Evolutionary conservation across 352 stramenopile species (phyloP).

Genomic region (Phytopythium helicoides): DNA sequence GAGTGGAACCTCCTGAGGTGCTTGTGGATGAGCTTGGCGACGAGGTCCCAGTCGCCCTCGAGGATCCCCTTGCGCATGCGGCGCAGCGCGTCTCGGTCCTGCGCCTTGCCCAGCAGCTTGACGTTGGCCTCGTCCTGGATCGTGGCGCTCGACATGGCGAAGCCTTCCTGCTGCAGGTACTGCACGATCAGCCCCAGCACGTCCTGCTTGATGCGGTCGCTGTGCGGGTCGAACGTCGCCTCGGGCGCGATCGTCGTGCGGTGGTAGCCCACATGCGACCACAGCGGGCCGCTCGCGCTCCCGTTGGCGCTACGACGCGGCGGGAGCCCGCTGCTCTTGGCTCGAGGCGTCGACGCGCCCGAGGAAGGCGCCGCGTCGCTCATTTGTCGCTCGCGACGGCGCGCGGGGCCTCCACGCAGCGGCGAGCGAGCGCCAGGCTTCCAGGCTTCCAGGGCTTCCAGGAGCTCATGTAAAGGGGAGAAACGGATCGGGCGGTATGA

Average conservation of each 20-base stretch:
- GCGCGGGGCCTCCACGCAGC: too few species aligned
- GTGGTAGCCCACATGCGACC: constrained; percentile 81
- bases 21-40: constrained; percentile 81
- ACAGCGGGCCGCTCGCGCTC: constrained; percentile 19
- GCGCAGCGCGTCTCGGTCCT: constrained; percentile 72
- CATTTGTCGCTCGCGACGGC: too few species aligned
- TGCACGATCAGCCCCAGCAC: constrained; percentile 84
- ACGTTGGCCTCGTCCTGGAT: constrained; percentile 89
- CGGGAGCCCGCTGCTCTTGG: constrained; percentile 1
- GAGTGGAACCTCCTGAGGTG: constrained; percentile 80
- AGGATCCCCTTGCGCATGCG: constrained; percentile 74
- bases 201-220: constrained; percentile 81
- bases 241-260: constrained; percentile 77
- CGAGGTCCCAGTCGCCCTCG: constrained; percentile 84
- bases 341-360: not conserved
- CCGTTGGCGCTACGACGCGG: constrained; percentile 1
- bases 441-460: too few species aligned
- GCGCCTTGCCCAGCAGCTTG: constrained; percentile 65
- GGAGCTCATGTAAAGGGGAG: too few species aligned
- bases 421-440: too few species aligned
- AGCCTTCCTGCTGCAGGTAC: constrained; percentile 83
- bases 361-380: constrained; percentile 5
- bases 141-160: constrained; percentile 75
- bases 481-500: too few species aligned
- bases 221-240: constrained; percentile 72